Conservation (phyloP, 192 early-diverging fungal genomes). For the Thamnidium elegans region DNA sequence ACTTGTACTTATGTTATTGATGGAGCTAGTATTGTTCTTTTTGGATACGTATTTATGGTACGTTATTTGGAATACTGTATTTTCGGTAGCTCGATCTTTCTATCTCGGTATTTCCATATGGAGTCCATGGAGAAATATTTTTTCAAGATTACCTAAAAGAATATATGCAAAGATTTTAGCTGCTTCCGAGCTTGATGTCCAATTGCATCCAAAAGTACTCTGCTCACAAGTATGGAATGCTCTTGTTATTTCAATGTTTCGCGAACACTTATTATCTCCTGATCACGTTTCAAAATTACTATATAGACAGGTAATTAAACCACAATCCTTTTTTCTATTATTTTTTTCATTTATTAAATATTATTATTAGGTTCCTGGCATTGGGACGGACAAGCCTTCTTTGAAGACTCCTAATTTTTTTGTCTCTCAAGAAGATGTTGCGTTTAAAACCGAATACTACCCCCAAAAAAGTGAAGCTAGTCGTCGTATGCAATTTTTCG, state of each 20-base stretch:
- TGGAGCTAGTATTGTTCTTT: slow-evolving; percentile 76
- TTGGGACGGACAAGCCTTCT: slow-evolving; percentile 57
- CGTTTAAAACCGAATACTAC: slow-evolving; percentile 67
- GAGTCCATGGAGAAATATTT: slow-evolving; percentile 82
- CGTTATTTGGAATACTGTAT: slow-evolving; percentile 79
- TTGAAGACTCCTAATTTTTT: slow-evolving; percentile 78
- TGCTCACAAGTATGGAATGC: slow-evolving; percentile 87
- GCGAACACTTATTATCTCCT: slow-evolving; percentile 71
- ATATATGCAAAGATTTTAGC: slow-evolving; percentile 75
- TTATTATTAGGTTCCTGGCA: slow-evolving; percentile 19
- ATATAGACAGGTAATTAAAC: slow-evolving; percentile 64
- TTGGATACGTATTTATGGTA: slow-evolving; percentile 90
- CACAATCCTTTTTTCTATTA: neutral
- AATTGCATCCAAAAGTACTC: slow-evolving; percentile 76
- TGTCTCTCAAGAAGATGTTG: slow-evolving; percentile 54
- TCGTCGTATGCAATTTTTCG: slow-evolving; percentile 83
- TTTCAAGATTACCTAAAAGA: slow-evolving; percentile 74
- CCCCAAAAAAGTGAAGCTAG: slow-evolving; percentile 72
- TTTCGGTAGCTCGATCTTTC: slow-evolving; percentile 74
- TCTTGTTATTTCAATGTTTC: slow-evolving; percentile 78
- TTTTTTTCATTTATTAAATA: neutral
- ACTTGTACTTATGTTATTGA: slow-evolving; percentile 67
- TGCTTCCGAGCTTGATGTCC: slow-evolving; percentile 60
- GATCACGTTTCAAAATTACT: slow-evolving; percentile 72
- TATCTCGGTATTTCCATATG: slow-evolving; percentile 76